These are phyloP conservation scores for Kodamaea lidongshanica DNA, from an alignment of 805 yeast species.

Conservation along the genomic window DNA sequence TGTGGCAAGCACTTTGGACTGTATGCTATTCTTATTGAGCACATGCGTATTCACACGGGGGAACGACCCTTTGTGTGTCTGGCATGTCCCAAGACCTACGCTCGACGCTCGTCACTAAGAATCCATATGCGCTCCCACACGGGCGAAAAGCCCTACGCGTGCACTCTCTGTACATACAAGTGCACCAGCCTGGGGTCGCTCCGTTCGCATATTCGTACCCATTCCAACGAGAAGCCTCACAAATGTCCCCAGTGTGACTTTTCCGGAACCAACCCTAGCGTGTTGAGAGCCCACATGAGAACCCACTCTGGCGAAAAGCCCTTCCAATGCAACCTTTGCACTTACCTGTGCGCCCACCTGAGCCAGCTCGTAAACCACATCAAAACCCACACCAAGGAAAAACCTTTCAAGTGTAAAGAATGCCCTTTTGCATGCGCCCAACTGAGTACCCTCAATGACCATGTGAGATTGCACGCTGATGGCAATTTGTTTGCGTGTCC, in stretches of 20 bases:
- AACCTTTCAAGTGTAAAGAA: slow-evolving; percentile 3
- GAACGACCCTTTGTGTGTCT: slow-evolving; percentile 7
- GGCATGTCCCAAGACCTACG: slow-evolving; percentile 10
- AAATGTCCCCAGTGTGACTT: slow-evolving; percentile 30
- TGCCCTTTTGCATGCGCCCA: slow-evolving; percentile 3
- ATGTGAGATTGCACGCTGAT: background rate
- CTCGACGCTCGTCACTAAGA: slow-evolving; percentile 16
- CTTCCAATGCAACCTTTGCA: slow-evolving; percentile 64
- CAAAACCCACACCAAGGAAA: slow-evolving; percentile 5
- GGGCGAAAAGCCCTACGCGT: slow-evolving; percentile 15
- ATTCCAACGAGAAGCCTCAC: slow-evolving; percentile 2
- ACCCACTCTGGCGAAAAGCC: slow-evolving; percentile 78
- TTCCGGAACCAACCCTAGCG: slow-evolving; percentile 19
- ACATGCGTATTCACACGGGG: slow-evolving; percentile 8
- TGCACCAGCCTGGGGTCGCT: slow-evolving; percentile 13
- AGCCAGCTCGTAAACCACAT: slow-evolving; percentile 3
- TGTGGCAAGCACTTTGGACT: no score
- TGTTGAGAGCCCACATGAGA: slow-evolving; percentile 19
- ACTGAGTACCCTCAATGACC: slow-evolving; percentile 2
- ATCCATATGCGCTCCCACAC: slow-evolving; percentile 11
- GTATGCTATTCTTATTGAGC: no score
- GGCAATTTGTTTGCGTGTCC: slow-evolving; percentile 1
- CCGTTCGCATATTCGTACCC: slow-evolving; percentile 6
- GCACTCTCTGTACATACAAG: slow-evolving; percentile 16
- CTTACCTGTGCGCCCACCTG: slow-evolving; percentile 56